Evolutionary conservation across 2,329 filamentous ascomycete genomes (phyloP).

Genomic region (Thelonectria rubi): DNA sequence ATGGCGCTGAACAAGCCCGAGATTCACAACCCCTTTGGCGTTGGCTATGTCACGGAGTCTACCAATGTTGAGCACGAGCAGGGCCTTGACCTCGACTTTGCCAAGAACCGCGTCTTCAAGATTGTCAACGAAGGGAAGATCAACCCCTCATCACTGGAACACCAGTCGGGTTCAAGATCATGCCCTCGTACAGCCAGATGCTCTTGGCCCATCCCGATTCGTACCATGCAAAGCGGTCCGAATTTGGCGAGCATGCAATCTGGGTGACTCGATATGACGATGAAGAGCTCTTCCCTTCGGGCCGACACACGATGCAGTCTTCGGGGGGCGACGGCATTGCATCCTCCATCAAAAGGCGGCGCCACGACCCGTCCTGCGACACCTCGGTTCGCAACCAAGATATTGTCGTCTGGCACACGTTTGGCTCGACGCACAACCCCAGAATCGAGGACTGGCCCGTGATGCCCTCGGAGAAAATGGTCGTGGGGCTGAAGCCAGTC

Average conservation of each 20-base stretch:
- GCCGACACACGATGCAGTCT: slow-evolving; percentile 59
- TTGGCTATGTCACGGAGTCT: slow-evolving; percentile 55
- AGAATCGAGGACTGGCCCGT: slow-evolving; percentile 74
- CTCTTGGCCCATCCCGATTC: slow-evolving; percentile 52
- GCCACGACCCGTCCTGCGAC: background rate
- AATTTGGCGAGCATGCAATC: slow-evolving; percentile 55
- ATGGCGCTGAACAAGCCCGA: slow-evolving; percentile 55
- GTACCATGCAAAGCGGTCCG: slow-evolving; percentile 51
- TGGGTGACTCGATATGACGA: slow-evolving; percentile 58
- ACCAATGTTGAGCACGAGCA: slow-evolving; percentile 54
- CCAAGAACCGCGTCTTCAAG: slow-evolving; percentile 59
- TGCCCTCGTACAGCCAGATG: slow-evolving; percentile 56
- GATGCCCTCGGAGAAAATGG: slow-evolving; percentile 70
- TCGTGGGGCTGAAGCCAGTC: slow-evolving; percentile 60
- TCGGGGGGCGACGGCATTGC: slow-evolving; percentile 49
- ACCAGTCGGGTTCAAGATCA: slow-evolving; percentile 57
- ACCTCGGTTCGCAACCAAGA: slow-evolving; percentile 59
- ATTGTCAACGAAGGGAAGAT: slow-evolving; percentile 55
- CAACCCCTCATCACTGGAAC: slow-evolving; percentile 56
- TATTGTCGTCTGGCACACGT: slow-evolving; percentile 66
- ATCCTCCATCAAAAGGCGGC: slow-evolving; percentile 41
- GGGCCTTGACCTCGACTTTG: slow-evolving; percentile 60
- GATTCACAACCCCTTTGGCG: slow-evolving; percentile 61
- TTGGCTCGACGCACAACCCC: slow-evolving; percentile 71
- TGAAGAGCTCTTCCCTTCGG: slow-evolving; percentile 54